Evolutionary conservation across 768 basidiomycete species (phyloP), one percentile per base, ranked within the genome.

Genomic region (Suillus fuscotomentosus): DNA sequence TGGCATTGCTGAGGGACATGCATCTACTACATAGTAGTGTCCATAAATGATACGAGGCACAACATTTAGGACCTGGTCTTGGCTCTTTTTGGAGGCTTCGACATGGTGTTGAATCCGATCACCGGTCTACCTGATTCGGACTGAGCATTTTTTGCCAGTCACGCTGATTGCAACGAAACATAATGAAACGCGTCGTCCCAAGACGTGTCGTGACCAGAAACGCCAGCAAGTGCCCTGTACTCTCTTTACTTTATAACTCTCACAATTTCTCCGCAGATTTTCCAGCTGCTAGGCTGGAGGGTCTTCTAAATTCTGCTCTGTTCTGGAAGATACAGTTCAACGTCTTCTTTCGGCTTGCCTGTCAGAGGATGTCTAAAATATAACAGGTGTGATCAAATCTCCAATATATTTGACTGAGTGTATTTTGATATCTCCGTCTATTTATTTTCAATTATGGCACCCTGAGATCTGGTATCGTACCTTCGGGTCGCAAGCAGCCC

Each of bases 321-420:
- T 27, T 57, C 22, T 39, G 38, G 38, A 57, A 57, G 14, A 39
- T 41, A 13, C 24, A 17, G 10, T 41, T 22, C 56, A 10, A 20
- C 22, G 2, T 59, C 24, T 39, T 24, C 38, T 27, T 31, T 11
- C 17, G 17, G 39, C 24, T 17, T 22, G 36, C 36, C 7, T 39
- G 55, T 24, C 39, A 24, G 50, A 43, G 27, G 31, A 39, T 42
- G 11, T 41, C 8, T 36, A 20, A 39, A 59, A 15, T 22, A 43
- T 43, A 43, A 43, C 56, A 60, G 57, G 38, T 60, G n/a, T 63
- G 31, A 60, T 62, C 24, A 43, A 43, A 62, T 34, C 3, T 41
- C 14, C 27, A 36, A 63, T 60, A 43, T 41, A 7, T 45, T 24
- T 24, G 14, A 14, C 39, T 17, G 17, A 15, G 20, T 17, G 15